Conservation (phyloP, 108 stramenopile species). For the Schizochytrium sp. region DNA sequence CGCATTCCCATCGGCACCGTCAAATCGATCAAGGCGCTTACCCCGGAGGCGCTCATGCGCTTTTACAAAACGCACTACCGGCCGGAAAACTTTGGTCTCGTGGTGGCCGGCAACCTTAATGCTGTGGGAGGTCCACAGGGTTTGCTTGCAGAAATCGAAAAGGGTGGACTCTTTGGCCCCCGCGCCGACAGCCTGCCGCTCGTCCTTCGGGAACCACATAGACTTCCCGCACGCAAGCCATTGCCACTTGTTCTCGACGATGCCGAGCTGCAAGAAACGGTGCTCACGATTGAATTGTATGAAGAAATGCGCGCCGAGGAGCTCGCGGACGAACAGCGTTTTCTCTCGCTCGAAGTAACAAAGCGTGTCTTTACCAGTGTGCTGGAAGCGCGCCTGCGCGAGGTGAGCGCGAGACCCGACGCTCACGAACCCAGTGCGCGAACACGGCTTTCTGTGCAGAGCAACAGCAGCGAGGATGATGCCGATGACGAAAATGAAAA, state of each 20-base stretch:
- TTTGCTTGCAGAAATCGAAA: not conserved
- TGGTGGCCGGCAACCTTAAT: not conserved
- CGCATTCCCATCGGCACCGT: conserved; percentile 12
- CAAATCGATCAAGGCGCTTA: not conserved
- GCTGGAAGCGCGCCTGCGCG: not conserved
- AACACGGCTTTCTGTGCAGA: no score
- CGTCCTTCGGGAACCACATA: not conserved
- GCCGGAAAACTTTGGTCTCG: not conserved
- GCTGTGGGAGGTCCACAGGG: not conserved
- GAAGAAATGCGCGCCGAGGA: not conserved
- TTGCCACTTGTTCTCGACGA: not conserved
- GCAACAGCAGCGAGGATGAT: no score
- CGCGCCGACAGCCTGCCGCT: not conserved
- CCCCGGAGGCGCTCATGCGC: not conserved
- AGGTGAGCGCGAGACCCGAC: not conserved
- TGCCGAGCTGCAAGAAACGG: not conserved
- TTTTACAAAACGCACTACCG: not conserved
- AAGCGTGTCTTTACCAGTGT: conserved; percentile 1
- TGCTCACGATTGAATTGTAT: not conserved
- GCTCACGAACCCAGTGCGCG: not conserved
- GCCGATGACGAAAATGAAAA: no score
- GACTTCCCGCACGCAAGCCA: not conserved
- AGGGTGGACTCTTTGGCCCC: not conserved
- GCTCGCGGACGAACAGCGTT: not conserved
- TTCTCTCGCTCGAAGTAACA: not conserved